A percentile compares a stretch with the other conserved stretches of the same genome.
phyloP scores from a whole-genome alignment of 1,139 yeast species.

The Yamadazyma taylorii region DNA sequence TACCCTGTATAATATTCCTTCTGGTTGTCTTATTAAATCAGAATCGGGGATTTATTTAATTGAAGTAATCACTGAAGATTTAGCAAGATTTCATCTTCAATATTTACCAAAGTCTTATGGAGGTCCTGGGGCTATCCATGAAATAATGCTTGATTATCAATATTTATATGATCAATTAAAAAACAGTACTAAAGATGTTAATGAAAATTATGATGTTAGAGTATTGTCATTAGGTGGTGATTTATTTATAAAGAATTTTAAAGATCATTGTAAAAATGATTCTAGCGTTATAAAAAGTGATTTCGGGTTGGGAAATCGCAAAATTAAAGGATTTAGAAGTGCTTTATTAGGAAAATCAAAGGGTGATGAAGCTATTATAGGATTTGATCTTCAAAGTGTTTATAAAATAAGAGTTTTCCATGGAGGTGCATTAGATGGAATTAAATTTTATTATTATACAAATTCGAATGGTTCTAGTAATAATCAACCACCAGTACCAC shows the following conservation, averaged over 20 bases:
- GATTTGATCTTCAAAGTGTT: conserved; percentile 33
- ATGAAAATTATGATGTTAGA: conserved; percentile 46
- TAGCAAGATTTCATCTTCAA: conserved; percentile 63
- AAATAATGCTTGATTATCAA: conserved; percentile 49
- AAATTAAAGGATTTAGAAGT: conserved; percentile 47
- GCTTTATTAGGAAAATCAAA: conserved; percentile 38
- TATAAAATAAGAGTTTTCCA: conserved; percentile 59
- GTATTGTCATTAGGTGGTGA: conserved; percentile 49
- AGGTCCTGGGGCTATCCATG: conserved; percentile 60
- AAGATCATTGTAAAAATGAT: conserved; percentile 19
- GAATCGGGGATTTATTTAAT: conserved; percentile 69
- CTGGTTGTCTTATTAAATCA: conserved; percentile 51
- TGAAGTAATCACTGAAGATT: conserved; percentile 63
- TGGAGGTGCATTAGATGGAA: conserved; percentile 81
- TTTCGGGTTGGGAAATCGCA: conserved; percentile 41
- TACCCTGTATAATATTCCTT: conserved; percentile 24
- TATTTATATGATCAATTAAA: conserved; percentile 43
- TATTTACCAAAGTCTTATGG: conserved; percentile 55
- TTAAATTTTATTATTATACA: conserved; percentile 30
- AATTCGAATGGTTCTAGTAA: conserved; percentile 7
- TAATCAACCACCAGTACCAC: conserved; percentile 43
- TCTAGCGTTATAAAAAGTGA: conserved; percentile 33
- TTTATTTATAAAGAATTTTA: conserved; percentile 31
- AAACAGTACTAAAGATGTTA: conserved; percentile 22
- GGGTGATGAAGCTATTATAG: conserved; percentile 23